Conservation (phyloP, 2,329 filamentous ascomycete species). For the Fusarium transvaalense region DNA sequence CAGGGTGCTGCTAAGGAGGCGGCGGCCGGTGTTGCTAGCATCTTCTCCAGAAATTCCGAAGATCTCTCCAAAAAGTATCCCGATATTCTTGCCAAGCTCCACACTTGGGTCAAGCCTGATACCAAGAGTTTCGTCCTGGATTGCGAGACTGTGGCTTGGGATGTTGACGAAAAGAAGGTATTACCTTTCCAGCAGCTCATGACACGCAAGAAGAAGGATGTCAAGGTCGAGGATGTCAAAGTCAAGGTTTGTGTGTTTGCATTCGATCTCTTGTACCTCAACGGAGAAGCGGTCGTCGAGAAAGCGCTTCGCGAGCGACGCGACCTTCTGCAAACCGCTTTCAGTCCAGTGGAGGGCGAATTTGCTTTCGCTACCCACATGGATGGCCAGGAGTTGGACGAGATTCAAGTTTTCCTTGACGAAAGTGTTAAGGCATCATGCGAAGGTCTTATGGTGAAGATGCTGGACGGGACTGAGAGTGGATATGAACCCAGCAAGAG, state of each 20-base stretch:
- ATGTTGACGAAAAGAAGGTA: conserved; percentile 93
- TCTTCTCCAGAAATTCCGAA: conserved; percentile 98
- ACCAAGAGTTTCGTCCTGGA: conserved; percentile 98
- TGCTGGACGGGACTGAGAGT: conserved; percentile 93
- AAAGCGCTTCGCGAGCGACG: conserved; percentile 88
- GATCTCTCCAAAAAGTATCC: conserved; percentile 98
- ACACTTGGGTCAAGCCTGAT: conserved; percentile 88
- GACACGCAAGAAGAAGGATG: conserved; percentile 97
- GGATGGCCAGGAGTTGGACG: conserved; percentile 88
- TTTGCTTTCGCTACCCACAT: conserved; percentile 91
- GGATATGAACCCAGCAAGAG: conserved; percentile 97
- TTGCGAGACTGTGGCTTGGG: conserved; percentile 98
- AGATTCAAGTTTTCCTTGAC: conserved; percentile 92
- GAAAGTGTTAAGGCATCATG: conserved; percentile 96
- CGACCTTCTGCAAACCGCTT: conserved; percentile 78
- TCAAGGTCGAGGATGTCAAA: conserved; percentile 94
- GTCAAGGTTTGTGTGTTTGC: conserved; percentile 98
- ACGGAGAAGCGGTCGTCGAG: conserved; percentile 89
- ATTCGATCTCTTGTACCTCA: conserved; percentile 93
- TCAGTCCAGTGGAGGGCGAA: conserved; percentile 85
- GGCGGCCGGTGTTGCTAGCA: conserved; percentile 82
- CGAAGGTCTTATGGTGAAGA: conserved; percentile 99
- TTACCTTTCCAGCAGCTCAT: conserved; percentile 97
- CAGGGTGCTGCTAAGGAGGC: conserved; percentile 73
- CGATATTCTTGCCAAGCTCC: conserved; percentile 89